Base-by-base conservation (phyloP, 116 monocot genomes). In the Posidonia oceanica region DNA sequence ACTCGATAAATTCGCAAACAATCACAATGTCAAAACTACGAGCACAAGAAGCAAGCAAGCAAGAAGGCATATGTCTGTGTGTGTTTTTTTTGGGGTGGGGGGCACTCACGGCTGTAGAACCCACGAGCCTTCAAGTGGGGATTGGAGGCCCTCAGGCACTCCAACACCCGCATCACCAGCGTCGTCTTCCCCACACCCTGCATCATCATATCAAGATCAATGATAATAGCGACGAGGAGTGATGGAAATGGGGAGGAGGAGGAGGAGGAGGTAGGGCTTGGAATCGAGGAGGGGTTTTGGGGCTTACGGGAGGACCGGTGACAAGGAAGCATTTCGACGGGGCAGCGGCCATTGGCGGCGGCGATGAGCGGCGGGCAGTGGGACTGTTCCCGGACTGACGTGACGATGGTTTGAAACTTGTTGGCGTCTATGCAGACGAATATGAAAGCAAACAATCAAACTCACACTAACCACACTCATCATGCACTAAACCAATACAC, bases 111-210 rank as follows among this genome's bases (percentile, higher is more conserved):
- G 37, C 90, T 94, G 79, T 86, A 94, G 79, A 94, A 94, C 20
- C 94, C 94, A 37, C 76, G 82, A 44, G 88, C 80, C 51, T 70
- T 81, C 60, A 94, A 80, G 56, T 75, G 37, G 36, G 86, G 88
- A 42, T 85, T 77, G 36, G 91, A 94, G 36, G 74, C 40, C 22
- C 72, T 69, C 3, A 94, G 80, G 22, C 36, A 75, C 63, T 94
- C 94, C 53, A 88, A 13, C 3, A 90, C 80, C 66, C 82, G 69
- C 82, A 84, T 88, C 70, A 94, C 85, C 86, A 94, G 82, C 76
- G 94, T 85, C 75, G 86, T 84, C 85, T 94, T 90, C 71, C 94
- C 94, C 54, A 90, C 85, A 21, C 86, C 94, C 94, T 94, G 72
- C 65, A 58, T 48, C 48, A 12, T 10, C 48, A 5, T 37, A 41